Base-by-base conservation (phyloP, 208 protist species). In the Porcisia deanei region DNA sequence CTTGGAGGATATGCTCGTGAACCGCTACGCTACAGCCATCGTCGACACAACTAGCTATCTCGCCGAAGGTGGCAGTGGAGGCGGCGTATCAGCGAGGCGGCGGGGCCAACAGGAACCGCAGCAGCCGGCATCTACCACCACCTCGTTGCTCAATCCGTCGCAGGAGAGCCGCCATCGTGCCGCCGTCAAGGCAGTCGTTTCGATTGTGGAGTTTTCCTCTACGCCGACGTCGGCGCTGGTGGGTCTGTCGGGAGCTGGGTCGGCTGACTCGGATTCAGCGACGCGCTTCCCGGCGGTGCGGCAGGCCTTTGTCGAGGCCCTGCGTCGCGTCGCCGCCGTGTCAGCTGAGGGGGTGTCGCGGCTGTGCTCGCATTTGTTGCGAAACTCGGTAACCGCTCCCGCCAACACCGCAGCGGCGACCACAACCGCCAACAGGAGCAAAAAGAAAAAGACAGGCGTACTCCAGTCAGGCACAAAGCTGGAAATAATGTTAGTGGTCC, bases 11-110 rank as follows among this genome's bases (percentile, higher is more conserved):
- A 16, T 77, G 18, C 34, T 75, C 47, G 67, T 82, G 66, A 86
- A 79, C 47, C 52, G 66, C 45, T 81, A 76, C 73, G 6, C 63
- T 8, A 66, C 69, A 3, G 63, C 72, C n/a, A 30, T 88, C 4
- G 73, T 79, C 9, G 76, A 84, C 78, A 59, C 78, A 34, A 41
- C 71, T 0, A 74, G 73, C n/a, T 88, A 84, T 60, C 61, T 88
- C 7, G 63, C 77, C 14, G 57, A 78, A 9, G 76, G 71, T 22
- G 83, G 66, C 52, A 58, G 37, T 8, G 71, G 54, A 10, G 65
- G 66, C 25, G 18, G 55, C 14, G 60, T 30, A 12, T 18, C 37
- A 16, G 64, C 65, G 18, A 60, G 10, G 10, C 71, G 37, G 0
- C 71, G 80, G 39, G 9, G 41, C 63, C 63, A n/a, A 43, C 63